Base-by-base conservation (phyloP, 148 eudicot species). In the Drosera capensis region DNA sequence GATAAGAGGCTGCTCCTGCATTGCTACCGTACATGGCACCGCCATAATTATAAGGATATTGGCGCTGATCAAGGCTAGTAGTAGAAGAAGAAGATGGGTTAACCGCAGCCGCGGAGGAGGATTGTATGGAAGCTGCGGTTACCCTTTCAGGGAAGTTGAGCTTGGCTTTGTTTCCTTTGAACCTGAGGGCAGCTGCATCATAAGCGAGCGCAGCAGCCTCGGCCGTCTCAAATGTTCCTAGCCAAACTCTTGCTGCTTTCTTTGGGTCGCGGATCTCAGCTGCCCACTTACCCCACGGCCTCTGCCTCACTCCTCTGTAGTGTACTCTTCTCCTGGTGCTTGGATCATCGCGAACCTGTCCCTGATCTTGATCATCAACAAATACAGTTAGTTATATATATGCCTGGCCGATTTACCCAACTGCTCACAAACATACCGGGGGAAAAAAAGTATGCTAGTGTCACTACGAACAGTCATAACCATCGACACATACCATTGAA, bases 201-300 rank as follows among this genome's bases (percentile, higher is more conserved):
- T 75, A 75, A 13, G 82, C 82, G 15, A 71, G 38, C 6, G 82
- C 82, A 17, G 82, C 82, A 14, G 67, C 69, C 54, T 75, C 77
- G 11, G 81, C 81, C 17, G 81, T 71, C 25, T 75, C 77, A 17
- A 75, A 75, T 3, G 81, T 75, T 20, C 82, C 82, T 0, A 75
- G 71, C 82, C 82, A 75, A 15, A 75, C 82, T 14, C 82, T 60
- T 0, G 80, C 80, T 47, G 75, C 76, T 43, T 71, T 74, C 48
- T 71, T 57, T 1, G 80, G 80, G 47, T 74, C 80, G 6, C 80
- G 63, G 25, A 74, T 74, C 56, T 74, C 80, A 0, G 80, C 76
- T 3, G 80, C 80, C 73, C 72, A 74, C n/a, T 74, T 74, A 8
- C 80, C 80, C 80, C 80, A 74, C 7, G 80, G 80, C 51, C 80